phyloP scores from a whole-genome alignment of 768 basidiomycete species.

The Paxillus involutus region DNA sequence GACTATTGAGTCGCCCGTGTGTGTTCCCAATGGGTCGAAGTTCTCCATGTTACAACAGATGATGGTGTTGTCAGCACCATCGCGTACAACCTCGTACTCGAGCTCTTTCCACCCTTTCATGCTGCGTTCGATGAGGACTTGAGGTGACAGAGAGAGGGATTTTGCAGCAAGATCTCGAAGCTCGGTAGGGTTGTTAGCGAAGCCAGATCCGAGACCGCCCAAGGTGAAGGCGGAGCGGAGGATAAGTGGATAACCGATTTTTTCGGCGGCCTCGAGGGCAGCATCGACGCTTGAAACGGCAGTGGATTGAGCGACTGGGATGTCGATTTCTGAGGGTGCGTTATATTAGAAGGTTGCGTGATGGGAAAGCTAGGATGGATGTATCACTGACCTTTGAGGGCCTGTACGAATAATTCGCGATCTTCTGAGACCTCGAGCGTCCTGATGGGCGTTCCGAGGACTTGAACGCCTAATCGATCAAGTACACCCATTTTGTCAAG shows the following conservation, averaged over 20 bases:
- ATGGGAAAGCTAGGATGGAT: neutral
- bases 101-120: constrained; percentile 99
- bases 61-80: constrained; percentile 98
- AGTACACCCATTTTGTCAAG: constrained; percentile 96
- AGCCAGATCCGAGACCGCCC: constrained; percentile 97
- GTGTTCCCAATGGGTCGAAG: constrained; percentile 98
- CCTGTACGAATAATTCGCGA: constrained; percentile 92
- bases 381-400: constrained; percentile 76
- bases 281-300: constrained; percentile 96
- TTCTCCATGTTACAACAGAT: constrained; percentile 99
- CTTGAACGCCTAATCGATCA: constrained; percentile 88
- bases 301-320: constrained; percentile 92
- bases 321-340: constrained; percentile 79
- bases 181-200: constrained; percentile 93
- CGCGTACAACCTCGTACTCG: constrained; percentile 98
- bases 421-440: constrained; percentile 98
- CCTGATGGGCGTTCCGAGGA: constrained; percentile 92
- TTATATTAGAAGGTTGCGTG: constrained; percentile 5
- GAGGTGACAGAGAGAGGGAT: constrained; percentile 86
- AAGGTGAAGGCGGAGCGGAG: constrained; percentile 96
- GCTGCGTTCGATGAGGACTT: constrained; percentile 94
- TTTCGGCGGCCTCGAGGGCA: constrained; percentile 86
- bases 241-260: constrained; percentile 97
- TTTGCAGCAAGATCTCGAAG: constrained; percentile 92
- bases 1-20: constrained; percentile 99